Evolutionary conservation across 768 basidiomycete species (phyloP).

Genomic region (Gelatoporia subvermispora): DNA sequence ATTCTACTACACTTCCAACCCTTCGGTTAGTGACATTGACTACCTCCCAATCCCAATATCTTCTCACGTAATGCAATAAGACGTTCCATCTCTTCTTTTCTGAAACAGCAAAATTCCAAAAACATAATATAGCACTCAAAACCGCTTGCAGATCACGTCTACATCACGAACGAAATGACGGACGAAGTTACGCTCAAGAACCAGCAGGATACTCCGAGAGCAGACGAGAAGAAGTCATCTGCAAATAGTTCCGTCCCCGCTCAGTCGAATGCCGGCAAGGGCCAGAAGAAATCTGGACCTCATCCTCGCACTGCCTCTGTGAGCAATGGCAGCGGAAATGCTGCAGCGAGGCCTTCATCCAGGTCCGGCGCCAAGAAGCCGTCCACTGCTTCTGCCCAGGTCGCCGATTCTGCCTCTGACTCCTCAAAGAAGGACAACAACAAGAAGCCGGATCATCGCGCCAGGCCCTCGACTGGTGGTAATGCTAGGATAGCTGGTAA

Average conservation of each 20-base stretch:
- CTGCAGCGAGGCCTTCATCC: conserved; percentile 56
- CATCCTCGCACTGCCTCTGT: conserved; percentile 13
- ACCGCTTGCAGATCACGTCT: conserved; percentile 14
- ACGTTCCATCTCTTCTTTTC: conserved; percentile 14
- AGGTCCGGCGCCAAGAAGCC: conserved; percentile 62
- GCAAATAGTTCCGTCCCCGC: conserved; percentile 22
- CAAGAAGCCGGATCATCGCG: conserved; percentile 49
- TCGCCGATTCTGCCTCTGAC: conserved; percentile 68
- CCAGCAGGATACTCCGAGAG: conserved; percentile 46
- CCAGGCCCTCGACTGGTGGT: conserved; percentile 33
- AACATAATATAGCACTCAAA: conserved; percentile 33
- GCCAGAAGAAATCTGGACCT: conserved; percentile 49
- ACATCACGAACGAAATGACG: conserved; percentile 84
- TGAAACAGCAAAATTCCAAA: conserved; percentile 45
- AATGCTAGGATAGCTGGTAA: conserved; percentile 40
- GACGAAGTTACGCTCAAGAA: conserved; percentile 65
- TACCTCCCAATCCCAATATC: conserved; percentile 1
- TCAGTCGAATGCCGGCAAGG: conserved; percentile 28
- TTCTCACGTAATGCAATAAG: conserved; percentile 7
- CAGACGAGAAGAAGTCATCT: conserved; percentile 69
- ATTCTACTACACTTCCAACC: conserved; percentile 32
- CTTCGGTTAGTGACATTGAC: conserved; percentile 34
- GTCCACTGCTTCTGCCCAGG: conserved; percentile 28
- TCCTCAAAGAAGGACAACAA: conserved; percentile 55
- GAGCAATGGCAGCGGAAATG: conserved; percentile 22